These are phyloP conservation scores for Stentor roeselii DNA, from an alignment of 73 alveolate genomes.

Conservation along the genomic window DNA sequence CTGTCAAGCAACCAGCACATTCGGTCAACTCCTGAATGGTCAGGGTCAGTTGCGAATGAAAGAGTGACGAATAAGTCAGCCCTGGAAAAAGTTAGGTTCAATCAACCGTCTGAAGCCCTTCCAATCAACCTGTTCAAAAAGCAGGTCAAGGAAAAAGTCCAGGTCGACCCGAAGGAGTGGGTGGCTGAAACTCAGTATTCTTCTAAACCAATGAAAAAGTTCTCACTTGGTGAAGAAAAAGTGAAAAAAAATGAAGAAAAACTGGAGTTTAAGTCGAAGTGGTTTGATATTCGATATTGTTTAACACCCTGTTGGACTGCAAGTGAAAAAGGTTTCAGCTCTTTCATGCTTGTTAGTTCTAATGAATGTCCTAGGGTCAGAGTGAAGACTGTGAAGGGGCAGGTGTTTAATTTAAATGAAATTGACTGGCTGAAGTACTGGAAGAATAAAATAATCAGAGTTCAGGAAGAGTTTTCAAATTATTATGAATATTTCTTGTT, in stretches of 20 bases:
- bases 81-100: not conserved
- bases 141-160: not conserved
- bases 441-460: not conserved
- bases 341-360: no score
- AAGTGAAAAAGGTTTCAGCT: not conserved
- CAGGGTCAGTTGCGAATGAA: not conserved
- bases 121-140: not conserved
- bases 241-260: not conserved
- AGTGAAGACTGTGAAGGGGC: not conserved
- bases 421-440: not conserved
- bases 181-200: not conserved
- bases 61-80: not conserved
- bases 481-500: not conserved
- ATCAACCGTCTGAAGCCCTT: not conserved
- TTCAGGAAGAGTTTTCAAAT: not conserved
- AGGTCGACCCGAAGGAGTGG: not conserved
- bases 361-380: not conserved
- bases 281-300: not conserved
- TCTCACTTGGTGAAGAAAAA: not conserved
- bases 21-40: conserved; percentile 5
- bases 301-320: not conserved
- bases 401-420: not conserved
- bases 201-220: not conserved
- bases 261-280: no score
- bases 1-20: no score